phyloP scores from a whole-genome alignment of 306 rosid species.

The Crotalaria pallida region DNA sequence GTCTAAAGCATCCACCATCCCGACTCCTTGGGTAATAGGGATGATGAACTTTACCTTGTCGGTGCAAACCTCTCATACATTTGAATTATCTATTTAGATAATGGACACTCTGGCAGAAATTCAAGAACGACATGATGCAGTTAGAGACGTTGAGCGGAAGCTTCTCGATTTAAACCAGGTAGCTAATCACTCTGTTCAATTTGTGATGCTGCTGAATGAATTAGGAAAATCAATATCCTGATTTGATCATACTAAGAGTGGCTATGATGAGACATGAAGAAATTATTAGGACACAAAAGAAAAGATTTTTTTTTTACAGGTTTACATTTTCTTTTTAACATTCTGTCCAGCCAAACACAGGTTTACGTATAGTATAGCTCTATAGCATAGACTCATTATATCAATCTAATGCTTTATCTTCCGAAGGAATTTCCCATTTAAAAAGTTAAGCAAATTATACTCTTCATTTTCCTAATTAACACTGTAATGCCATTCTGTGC shows the following conservation, averaged over 20 bases:
- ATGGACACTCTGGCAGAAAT: slow-evolving; percentile 90
- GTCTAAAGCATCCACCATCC: neutral
- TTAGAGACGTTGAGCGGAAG: slow-evolving; percentile 83
- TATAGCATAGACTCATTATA: neutral
- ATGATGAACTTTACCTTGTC: neutral
- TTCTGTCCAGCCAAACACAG: too few relatives aligned
- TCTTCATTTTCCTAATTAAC: neutral
- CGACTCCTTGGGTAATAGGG: neutral
- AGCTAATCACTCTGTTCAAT: slow-evolving; percentile 15
- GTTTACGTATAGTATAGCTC: neutral
- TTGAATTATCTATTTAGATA: slow-evolving; percentile 47
- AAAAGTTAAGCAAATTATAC: neutral
- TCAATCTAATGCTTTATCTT: neutral
- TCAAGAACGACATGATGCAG: slow-evolving; percentile 94
- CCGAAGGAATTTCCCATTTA: neutral
- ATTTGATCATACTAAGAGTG: neutral
- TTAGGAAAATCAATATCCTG: neutral
- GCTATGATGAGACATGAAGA: neutral
- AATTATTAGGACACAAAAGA: neutral
- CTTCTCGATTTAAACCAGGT: slow-evolving; percentile 92
- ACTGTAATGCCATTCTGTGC: neutral
- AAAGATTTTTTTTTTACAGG: neutral
- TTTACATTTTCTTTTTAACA: neutral
- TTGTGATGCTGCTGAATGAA: neutral
- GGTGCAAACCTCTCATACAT: neutral